A percentile compares a stretch with the other conserved stretches of the same genome.
These are phyloP conservation scores for Lepraria neglecta DNA, from an alignment of 495 filamentous ascomycete genomes.

Conservation along the genomic window DNA sequence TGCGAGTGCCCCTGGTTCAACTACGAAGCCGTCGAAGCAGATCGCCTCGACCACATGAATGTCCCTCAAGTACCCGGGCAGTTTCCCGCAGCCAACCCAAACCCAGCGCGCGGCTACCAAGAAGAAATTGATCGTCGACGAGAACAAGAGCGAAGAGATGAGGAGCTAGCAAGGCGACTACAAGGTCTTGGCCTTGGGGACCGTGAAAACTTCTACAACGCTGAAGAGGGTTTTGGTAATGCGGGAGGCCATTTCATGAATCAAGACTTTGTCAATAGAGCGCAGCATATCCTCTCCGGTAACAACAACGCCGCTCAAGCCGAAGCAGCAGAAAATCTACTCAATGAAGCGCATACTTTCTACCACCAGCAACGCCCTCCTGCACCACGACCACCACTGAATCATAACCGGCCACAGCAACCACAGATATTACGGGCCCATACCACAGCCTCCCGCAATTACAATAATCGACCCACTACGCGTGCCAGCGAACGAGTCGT, in stretches of 20 bases:
- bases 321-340: constrained; percentile 11
- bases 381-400: neutral
- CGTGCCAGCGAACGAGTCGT: constrained; percentile 18
- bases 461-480: constrained; percentile 1
- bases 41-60: constrained; percentile 53
- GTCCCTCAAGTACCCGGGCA: constrained; percentile 33
- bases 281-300: constrained; percentile 8
- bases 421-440: neutral
- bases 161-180: constrained; percentile 49
- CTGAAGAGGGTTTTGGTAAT: constrained; percentile 4
- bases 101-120: constrained; percentile 40
- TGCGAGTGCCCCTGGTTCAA: constrained; percentile 80
- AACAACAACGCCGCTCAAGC: constrained; percentile 6
- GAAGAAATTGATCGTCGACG: constrained; percentile 46
- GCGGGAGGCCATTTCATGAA: neutral
- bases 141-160: constrained; percentile 51
- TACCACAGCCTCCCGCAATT: constrained; percentile 9
- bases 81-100: constrained; percentile 31
- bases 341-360: constrained; percentile 5
- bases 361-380: neutral
- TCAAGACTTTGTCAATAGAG: constrained; percentile 15
- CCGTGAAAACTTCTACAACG: neutral
- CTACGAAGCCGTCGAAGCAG: constrained; percentile 52
- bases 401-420: neutral
- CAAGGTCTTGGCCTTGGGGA: constrained; percentile 39